Base-by-base conservation (phyloP, 192 early-diverging fungal species). In the Coemansia sp. region DNA sequence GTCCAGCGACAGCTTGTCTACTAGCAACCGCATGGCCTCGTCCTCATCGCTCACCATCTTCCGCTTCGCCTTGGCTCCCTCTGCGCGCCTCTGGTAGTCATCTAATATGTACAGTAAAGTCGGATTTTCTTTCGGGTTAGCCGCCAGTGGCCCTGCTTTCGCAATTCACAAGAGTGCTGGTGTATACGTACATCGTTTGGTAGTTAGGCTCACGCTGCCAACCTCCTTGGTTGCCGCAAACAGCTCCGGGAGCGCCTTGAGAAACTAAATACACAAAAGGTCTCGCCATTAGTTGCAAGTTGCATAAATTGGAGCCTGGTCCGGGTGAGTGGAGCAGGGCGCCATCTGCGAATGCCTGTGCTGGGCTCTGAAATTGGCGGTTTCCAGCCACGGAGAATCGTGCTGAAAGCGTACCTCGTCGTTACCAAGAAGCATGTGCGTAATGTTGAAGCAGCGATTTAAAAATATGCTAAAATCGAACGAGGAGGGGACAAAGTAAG, bases 41-140 rank as follows among this genome's bases (percentile, higher is more conserved):
- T 80, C 77, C 32, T 59, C 69, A 0, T 37, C 57, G 29, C 35
- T 57, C 20, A 29, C 58, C 39, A 41, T 36, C 29, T 43, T 37
- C 27, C 70, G 73, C 70, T 76, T 82, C 56, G 76, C 73, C 39
- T 70, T 59, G 67, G 73, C 64, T 73, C 70, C 25, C 68, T 62
- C 41, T 71, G 71, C 22, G 37, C 40, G 29, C 73, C 79, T 19
- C 49, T 75, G 62, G 31, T 67, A 82, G 29, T 76, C 73, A 59
- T 74, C 70, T 72, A 72, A 24, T 29, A 6, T 46, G 8, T 1
- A 51, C 22, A 41, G 59, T 43, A 20, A 24, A 59, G 15, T 29
- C 2, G 43, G 17, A 31, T 3, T 27, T 35, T n/a, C n/a, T n/a
- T n/a, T n/a, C n/a, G n/a, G 53, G 7, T 65, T 45, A 57, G 36